A percentile compares a stretch with the other conserved stretches of the same genome.
Evolutionary conservation across 768 basidiomycete genomes (phyloP).

Genomic region (Gloeopeniophorella convolvens): DNA sequence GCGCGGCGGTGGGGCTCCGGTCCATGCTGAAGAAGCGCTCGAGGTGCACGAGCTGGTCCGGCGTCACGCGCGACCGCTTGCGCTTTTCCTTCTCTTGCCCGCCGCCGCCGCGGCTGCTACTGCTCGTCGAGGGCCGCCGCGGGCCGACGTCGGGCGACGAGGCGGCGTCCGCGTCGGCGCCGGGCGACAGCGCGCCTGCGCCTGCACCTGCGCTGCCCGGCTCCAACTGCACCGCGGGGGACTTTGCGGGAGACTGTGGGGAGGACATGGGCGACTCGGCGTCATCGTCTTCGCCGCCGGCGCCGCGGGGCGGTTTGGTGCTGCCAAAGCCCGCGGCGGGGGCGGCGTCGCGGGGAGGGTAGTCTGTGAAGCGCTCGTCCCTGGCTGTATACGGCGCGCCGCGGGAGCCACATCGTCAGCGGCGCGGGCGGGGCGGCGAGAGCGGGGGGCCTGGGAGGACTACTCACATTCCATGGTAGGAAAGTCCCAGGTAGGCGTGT

Average conservation of each 20-base stretch:
- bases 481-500: constrained; percentile 19
- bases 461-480: constrained; percentile 21
- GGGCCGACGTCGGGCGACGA: constrained; percentile 14
- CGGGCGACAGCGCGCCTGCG: constrained; percentile 11
- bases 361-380: constrained; percentile 12
- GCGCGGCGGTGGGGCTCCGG: constrained; percentile 63
- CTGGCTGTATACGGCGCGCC: constrained; percentile 9
- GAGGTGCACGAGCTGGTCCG: constrained; percentile 70
- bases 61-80: constrained; percentile 73
- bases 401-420: background rate
- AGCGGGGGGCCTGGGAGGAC: background rate
- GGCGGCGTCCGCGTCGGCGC: constrained; percentile 4
- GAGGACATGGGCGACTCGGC: constrained; percentile 16
- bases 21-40: constrained; percentile 65
- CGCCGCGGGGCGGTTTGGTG: background rate
- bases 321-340: constrained; percentile 1
- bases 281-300: constrained; percentile 3
- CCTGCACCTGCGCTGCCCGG: constrained; percentile 7
- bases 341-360: background rate
- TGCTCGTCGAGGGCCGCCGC: constrained; percentile 10
- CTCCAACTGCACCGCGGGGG: constrained; percentile 8
- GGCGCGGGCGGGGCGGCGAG: background rate
- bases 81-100: constrained; percentile 48
- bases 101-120: constrained; percentile 22
- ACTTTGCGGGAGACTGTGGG: constrained; percentile 14